Evolutionary conservation across 495 filamentous ascomycete species (phyloP).

Genomic region (Lichina pygmaea): DNA sequence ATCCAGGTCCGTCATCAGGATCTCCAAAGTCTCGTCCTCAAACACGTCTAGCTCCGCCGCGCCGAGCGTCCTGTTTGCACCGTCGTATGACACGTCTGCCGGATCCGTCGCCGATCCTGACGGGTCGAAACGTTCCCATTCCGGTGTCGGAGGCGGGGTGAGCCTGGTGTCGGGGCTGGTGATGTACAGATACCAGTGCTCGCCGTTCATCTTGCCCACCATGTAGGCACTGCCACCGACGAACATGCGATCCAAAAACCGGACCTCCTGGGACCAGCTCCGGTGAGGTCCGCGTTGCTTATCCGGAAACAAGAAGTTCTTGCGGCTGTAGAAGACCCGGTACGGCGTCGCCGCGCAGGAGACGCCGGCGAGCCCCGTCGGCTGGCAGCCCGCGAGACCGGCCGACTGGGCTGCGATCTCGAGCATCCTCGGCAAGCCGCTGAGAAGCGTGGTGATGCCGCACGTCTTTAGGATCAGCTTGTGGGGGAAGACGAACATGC

Average conservation of each 20-base stretch:
- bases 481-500: constrained; percentile 99
- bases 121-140: constrained; percentile 17
- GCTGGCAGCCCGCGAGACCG: constrained; percentile 47
- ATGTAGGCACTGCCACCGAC: constrained; percentile 89
- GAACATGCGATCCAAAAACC: constrained; percentile 70
- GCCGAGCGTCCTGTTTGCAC: constrained; percentile 5
- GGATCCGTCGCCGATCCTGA: constrained; percentile 16
- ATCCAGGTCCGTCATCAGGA: constrained; percentile 96
- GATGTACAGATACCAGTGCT: constrained; percentile 97
- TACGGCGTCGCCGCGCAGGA: constrained; percentile 60
- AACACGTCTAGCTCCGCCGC: constrained; percentile 12
- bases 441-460: constrained; percentile 83
- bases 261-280: constrained; percentile 93
- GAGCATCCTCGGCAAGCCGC: constrained; percentile 66
- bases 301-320: constrained; percentile 94
- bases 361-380: constrained; percentile 24
- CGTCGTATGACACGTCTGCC: constrained; percentile 5
- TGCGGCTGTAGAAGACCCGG: constrained; percentile 93
- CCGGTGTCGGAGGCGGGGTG: constrained; percentile 64
- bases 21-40: constrained; percentile 78
- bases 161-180: constrained; percentile 60
- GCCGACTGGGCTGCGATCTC: constrained; percentile 71
- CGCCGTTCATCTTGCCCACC: constrained; percentile 99
- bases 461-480: constrained; percentile 98
- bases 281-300: constrained; percentile 84